Conservation (phyloP, 768 basidiomycete genomes). For the Boletus rufocinnamomeus region DNA sequence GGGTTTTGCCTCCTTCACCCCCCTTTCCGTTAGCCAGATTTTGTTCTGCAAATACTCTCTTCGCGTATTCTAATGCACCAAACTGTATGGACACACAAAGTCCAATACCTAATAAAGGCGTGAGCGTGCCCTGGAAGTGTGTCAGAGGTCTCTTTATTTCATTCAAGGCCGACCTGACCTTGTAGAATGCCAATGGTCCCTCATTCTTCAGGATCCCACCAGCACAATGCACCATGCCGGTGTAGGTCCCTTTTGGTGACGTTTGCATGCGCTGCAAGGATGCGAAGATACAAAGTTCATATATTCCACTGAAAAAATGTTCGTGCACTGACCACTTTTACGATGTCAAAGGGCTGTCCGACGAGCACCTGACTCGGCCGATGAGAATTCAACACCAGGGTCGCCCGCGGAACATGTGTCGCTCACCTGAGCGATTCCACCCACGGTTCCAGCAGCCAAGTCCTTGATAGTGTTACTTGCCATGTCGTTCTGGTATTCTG, state of each 20-base stretch:
- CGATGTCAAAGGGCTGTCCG: constrained; percentile 95
- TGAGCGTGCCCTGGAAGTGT: constrained; percentile 73
- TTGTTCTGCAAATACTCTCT: constrained; percentile 70
- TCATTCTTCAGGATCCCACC: constrained; percentile 89
- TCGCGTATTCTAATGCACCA: constrained; percentile 82
- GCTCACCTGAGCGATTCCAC: constrained; percentile 82
- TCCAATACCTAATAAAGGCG: constrained; percentile 89
- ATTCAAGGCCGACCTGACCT: constrained; percentile 49
- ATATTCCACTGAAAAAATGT: neutral
- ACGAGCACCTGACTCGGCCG: constrained; percentile 65
- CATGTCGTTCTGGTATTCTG: constrained; percentile 26
- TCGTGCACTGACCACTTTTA: constrained; percentile 79
- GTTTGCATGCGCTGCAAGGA: constrained; percentile 86
- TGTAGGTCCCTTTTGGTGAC: constrained; percentile 84
- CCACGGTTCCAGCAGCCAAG: constrained; percentile 85
- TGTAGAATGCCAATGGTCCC: constrained; percentile 93
- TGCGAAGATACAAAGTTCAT: constrained; percentile 13
- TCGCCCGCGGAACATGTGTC: neutral
- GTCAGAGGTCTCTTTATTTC: neutral
- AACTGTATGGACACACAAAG: constrained; percentile 97
- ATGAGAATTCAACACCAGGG: constrained; percentile 4
- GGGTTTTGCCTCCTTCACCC: constrained; percentile 61
- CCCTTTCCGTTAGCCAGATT: constrained; percentile 63
- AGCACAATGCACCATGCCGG: constrained; percentile 86
- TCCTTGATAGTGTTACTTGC: constrained; percentile 74